Percentiles rank a stretch among this genome's conserved stretches.
Conservation (phyloP, 805 yeast species). For the Cyberlindnera lachancei region DNA sequence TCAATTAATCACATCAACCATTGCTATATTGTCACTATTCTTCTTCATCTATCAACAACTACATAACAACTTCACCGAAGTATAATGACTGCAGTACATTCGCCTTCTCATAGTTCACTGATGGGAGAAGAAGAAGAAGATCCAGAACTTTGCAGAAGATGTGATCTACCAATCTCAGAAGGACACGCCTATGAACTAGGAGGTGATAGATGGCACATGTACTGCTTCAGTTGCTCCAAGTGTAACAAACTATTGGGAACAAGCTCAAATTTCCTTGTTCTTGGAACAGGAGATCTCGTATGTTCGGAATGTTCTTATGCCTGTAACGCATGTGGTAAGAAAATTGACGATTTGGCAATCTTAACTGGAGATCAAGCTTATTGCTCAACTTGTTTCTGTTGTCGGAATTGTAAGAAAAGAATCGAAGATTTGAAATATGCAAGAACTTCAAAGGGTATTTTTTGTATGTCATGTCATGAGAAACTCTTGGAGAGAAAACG, state of each 20-base stretch:
- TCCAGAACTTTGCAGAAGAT: conserved; percentile 32
- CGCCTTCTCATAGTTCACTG: background rate
- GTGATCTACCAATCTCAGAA: conserved; percentile 56
- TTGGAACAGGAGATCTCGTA: conserved; percentile 87
- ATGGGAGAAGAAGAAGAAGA: conserved; percentile 16
- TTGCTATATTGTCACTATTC: no score
- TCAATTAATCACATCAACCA: no score
- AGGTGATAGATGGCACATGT: conserved; percentile 91
- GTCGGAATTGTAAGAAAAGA: conserved; percentile 78
- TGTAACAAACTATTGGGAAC: conserved; percentile 76
- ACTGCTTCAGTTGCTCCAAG: conserved; percentile 85
- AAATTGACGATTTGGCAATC: conserved; percentile 89
- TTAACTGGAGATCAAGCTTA: conserved; percentile 93
- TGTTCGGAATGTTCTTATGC: conserved; percentile 90
- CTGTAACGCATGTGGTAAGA: conserved; percentile 76
- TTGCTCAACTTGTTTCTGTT: conserved; percentile 83
- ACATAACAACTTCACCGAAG: no score
- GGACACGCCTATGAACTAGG: conserved; percentile 96
- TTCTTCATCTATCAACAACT: no score
- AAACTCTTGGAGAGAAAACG: conserved; percentile 69
- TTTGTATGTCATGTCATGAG: conserved; percentile 91
- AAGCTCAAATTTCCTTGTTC: conserved; percentile 80
- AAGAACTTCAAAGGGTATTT: conserved; percentile 84
- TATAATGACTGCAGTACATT: no score
- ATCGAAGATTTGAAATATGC: conserved; percentile 90